phyloP scores from a whole-genome alignment of 345 rosid species.

The Garcia nutans region DNA sequence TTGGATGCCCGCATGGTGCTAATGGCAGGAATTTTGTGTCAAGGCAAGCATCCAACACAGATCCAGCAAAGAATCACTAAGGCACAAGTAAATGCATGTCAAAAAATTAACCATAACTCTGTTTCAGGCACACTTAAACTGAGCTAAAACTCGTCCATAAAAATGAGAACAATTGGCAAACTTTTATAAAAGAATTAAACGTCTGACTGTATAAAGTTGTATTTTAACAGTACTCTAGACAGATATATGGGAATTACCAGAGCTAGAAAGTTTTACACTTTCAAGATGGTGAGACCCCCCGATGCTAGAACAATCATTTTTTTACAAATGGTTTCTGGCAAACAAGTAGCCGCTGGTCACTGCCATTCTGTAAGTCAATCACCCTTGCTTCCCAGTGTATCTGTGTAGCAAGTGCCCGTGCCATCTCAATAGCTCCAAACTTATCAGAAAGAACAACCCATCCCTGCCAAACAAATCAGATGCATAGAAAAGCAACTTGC shows the following conservation, averaged over 20 bases:
- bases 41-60: conserved; percentile 3
- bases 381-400: conserved; percentile 98
- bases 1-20: not conserved
- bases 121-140: not conserved
- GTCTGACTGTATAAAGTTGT: not conserved
- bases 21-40: not conserved
- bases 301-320: conserved; percentile 49
- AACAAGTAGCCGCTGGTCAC: conserved; percentile 91
- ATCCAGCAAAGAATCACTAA: not conserved
- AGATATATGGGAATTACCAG: conserved; percentile 37
- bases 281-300: conserved; percentile 16
- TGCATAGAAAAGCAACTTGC: not conserved
- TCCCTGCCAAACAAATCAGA: conserved; percentile 50
- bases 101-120: not conserved
- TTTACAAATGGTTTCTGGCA: conserved; percentile 87
- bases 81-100: not conserved
- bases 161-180: not conserved
- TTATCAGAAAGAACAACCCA: conserved; percentile 86
- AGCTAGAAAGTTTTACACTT: conserved; percentile 38
- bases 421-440: conserved; percentile 74
- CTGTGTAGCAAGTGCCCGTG: conserved; percentile 67
- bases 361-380: conserved; percentile 90
- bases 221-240: conserved; percentile 6
- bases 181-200: not conserved
- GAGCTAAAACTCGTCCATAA: not conserved